Conservation (phyloP, 2,329 filamentous ascomycete species). For the Parastagonospora avenae region DNA sequence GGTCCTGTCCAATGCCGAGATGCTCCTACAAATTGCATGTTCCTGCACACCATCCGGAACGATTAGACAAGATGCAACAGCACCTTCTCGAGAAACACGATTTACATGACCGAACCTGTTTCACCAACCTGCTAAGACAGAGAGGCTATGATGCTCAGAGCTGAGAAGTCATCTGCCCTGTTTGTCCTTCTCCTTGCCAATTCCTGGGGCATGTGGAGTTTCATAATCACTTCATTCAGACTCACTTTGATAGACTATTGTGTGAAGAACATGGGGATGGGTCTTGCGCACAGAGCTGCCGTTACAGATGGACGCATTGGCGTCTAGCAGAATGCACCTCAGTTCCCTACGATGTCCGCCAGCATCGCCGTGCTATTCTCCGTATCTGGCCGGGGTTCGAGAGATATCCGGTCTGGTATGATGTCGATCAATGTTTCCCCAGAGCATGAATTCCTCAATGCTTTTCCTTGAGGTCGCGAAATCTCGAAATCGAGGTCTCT, state of each 20-base stretch:
- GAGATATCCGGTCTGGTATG: slow-evolving; percentile 4
- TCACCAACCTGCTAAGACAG: not conserved
- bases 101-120: slow-evolving; percentile 3
- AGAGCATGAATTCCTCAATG: no score
- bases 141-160: slow-evolving; percentile 12
- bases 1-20: slow-evolving; percentile 8
- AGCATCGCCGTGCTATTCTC: slow-evolving; percentile 13
- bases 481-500: no score
- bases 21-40: slow-evolving; percentile 2
- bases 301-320: not conserved
- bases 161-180: slow-evolving; percentile 6
- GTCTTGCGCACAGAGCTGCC: not conserved
- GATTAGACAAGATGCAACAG: slow-evolving; percentile 1
- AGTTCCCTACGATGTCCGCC: slow-evolving; percentile 5
- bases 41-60: no score
- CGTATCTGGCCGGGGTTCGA: slow-evolving; percentile 12
- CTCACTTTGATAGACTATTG: slow-evolving; percentile 1
- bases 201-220: slow-evolving; percentile 6
- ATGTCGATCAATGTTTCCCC: not conserved
- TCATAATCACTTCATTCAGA: slow-evolving; percentile 4
- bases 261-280: not conserved
- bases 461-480: no score
- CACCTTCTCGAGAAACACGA: slow-evolving; percentile 12
- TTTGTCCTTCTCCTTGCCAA: slow-evolving; percentile 2
- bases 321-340: not conserved